These are phyloP conservation scores for Plantago ovata DNA, from an alignment of 257 asterid species.

Conservation along the genomic window DNA sequence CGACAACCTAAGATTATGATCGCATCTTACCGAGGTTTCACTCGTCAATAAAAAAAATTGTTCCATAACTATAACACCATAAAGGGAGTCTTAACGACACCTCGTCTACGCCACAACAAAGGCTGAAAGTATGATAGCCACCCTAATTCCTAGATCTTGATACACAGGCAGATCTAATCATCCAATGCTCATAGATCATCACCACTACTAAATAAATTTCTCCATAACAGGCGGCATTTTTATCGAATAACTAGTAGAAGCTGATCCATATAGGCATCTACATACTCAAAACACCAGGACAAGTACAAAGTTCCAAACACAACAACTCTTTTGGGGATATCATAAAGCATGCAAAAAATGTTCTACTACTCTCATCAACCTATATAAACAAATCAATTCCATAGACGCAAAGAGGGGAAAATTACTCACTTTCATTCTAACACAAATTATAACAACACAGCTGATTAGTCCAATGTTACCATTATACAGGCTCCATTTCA, in stretches of 20 bases:
- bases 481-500: too few species aligned
- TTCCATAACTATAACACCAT: too few species aligned
- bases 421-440: too few species aligned
- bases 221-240: background rate
- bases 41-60: background rate
- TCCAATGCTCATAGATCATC: background rate
- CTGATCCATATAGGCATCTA: background rate
- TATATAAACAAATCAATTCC: too few species aligned
- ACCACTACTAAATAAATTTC: background rate
- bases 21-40: background rate
- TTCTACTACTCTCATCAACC: too few species aligned
- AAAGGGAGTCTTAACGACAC: too few species aligned
- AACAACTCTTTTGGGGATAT: too few species aligned
- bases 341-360: too few species aligned
- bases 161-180: background rate
- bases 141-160: background rate
- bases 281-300: background rate
- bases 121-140: background rate
- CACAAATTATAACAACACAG: too few species aligned
- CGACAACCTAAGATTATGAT: too few species aligned
- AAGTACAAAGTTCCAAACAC: background rate
- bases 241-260: background rate
- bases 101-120: background rate
- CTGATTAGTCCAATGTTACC: too few species aligned
- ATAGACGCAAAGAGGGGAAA: too few species aligned